These are phyloP conservation scores for Petunia secreta DNA, from an alignment of 257 asterid species.

Conservation along the genomic window DNA sequence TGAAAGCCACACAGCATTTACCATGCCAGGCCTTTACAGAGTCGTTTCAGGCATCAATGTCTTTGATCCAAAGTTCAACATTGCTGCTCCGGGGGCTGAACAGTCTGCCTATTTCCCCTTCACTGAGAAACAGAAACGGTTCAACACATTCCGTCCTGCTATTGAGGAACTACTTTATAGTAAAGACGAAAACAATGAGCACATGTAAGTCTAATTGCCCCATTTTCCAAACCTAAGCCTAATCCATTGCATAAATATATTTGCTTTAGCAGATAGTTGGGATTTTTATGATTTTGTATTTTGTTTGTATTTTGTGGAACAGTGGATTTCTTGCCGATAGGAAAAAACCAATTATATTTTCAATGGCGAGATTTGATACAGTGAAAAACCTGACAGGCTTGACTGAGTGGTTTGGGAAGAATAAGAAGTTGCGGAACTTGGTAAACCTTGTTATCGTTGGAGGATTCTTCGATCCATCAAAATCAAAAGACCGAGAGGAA, in stretches of 20 bases:
- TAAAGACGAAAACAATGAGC: slow-evolving; percentile 64
- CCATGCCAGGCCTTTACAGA: slow-evolving; percentile 82
- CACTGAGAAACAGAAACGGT: slow-evolving; percentile 59
- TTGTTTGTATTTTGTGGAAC: slow-evolving; percentile 33
- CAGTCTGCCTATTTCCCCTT: slow-evolving; percentile 76
- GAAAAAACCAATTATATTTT: slow-evolving; percentile 75
- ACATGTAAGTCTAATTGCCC: slow-evolving; percentile 57
- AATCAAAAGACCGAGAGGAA: slow-evolving; percentile 85
- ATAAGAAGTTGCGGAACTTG: slow-evolving; percentile 53
- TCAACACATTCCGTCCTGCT: slow-evolving; percentile 57
- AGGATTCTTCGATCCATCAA: slow-evolving; percentile 77
- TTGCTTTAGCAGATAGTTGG: not conserved
- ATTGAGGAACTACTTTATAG: slow-evolving; percentile 66
- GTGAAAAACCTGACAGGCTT: slow-evolving; percentile 83
- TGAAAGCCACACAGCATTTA: slow-evolving; percentile 80
- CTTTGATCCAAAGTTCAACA: slow-evolving; percentile 88
- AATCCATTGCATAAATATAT: not conserved
- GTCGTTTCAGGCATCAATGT: slow-evolving; percentile 77
- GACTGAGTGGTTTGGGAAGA: slow-evolving; percentile 84
- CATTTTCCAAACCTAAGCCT: not conserved
- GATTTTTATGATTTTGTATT: not conserved
- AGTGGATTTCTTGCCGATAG: slow-evolving; percentile 74
- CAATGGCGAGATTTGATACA: slow-evolving; percentile 84
- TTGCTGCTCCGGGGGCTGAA: slow-evolving; percentile 90
- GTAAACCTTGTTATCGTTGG: slow-evolving; percentile 87